Percentiles rank a stretch among this genome's conserved stretches.
Conservation (phyloP, 2,329 filamentous ascomycete species). For the Westerdykella ornata region DNA sequence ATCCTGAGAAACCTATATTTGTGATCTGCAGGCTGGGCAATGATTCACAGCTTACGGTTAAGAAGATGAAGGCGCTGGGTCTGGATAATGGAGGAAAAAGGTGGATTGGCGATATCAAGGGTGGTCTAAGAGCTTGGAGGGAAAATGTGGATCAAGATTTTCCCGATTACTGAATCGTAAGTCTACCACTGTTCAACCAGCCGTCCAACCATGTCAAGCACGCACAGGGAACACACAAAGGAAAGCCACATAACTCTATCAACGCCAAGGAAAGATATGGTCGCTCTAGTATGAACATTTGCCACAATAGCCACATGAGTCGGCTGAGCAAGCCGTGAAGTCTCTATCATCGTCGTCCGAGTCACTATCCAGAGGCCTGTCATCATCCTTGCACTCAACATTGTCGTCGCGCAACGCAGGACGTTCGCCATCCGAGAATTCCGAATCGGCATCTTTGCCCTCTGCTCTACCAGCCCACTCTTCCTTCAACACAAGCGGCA, state of each 20-base stretch:
- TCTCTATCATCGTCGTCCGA: constrained; percentile 16
- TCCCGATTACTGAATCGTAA: constrained; percentile 53
- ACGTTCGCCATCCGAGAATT: background rate
- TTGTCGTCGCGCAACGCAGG: background rate
- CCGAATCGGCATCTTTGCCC: background rate
- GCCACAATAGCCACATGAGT: constrained; percentile 24
- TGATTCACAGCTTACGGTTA: constrained; percentile 66
- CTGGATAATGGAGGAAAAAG: constrained; percentile 48
- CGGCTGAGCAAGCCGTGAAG: constrained; percentile 23
- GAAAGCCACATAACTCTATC: too few relatives aligned
- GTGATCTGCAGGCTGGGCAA: constrained; percentile 70
- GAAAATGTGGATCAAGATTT: constrained; percentile 55
- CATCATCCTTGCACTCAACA: too few relatives aligned
- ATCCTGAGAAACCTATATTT: constrained; percentile 52
- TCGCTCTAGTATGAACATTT: constrained; percentile 15
- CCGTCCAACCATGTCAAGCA: too few relatives aligned
- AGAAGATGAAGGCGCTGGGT: constrained; percentile 57
- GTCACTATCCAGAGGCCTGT: too few relatives aligned
- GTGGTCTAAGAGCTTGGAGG: constrained; percentile 68
- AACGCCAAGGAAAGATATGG: too few relatives aligned
- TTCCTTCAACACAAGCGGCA: too few relatives aligned
- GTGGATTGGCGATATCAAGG: constrained; percentile 63
- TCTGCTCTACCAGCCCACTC: too few relatives aligned
- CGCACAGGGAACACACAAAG: too few relatives aligned
- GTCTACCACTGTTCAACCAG: too few relatives aligned